Evolutionary conservation across 805 yeast genomes (phyloP), one percentile per base, ranked within the genome.

Genomic region (Millerozyma miso): DNA sequence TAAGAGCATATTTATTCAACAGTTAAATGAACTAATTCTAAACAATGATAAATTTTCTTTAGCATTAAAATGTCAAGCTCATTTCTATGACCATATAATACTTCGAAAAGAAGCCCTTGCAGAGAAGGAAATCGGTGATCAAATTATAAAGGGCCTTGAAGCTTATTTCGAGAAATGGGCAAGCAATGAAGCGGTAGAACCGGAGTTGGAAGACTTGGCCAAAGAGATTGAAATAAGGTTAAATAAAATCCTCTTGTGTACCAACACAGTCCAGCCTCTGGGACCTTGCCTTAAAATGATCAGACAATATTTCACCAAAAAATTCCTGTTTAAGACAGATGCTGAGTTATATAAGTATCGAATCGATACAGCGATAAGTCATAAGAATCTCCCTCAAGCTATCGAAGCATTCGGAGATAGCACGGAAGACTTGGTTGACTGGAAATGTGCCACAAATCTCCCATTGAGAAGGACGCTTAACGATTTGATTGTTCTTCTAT

Each of bases 401-500:
- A 36, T 53, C 6, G 42, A 55, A 17, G 41, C 65, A 8, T 70
- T 67, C 41, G 60, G 62, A 13, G 60, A 64, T 38, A 68, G 73
- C 46, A 32, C 63, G 13, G 41, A 44, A 6, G 37, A 49, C 1
- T 46, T 38, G 19, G 44, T 44, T 4, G 52, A 54, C 26, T 66
- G 71, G 71, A 33, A 50, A 1, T 35, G 43, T 7, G 51, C 46
- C 23, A 41, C 46, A 13, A 58, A 62, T 38, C 70, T 75, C 1
- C 60, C 61, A n/a, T 48, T 77, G 2, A 66, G 63, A 44, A 55
- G 64, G 4, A 63, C 76, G 0, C 58, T 82, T 44, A 69, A 71
- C 52, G 62, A 71, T 13, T 71, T 78, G 48, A 63, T 79, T 7
- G 47, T 72, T 19, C 48, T 65, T 0, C 40, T 62, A 6, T 62